phyloP scores from a whole-genome alignment of 768 basidiomycete species.

The Atractiella rhizophila region DNA sequence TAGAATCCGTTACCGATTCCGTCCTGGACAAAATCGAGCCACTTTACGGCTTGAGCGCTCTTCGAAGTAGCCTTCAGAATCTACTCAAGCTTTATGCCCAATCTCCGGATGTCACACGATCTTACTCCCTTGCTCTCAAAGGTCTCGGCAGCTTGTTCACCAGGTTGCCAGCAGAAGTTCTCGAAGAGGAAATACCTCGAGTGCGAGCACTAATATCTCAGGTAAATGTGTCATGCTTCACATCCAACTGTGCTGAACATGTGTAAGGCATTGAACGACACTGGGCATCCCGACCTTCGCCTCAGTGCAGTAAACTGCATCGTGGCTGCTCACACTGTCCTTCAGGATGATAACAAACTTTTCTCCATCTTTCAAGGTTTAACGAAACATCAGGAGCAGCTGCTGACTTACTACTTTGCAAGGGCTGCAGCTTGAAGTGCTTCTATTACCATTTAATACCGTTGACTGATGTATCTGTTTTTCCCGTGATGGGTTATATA shows the following conservation, averaged over 20 bases:
- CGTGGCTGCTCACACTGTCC: constrained; percentile 9
- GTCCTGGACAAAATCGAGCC: constrained; percentile 13
- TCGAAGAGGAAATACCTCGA: constrained; percentile 15
- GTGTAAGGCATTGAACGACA: constrained; percentile 10
- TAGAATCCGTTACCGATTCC: constrained; percentile 8
- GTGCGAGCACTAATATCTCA: constrained; percentile 6
- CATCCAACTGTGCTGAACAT: neutral
- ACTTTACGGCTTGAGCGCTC: constrained; percentile 11
- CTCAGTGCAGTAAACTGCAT: constrained; percentile 8
- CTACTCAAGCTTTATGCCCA: neutral
- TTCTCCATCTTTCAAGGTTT: constrained; percentile 10
- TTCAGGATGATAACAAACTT: constrained; percentile 8
- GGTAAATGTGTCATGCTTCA: constrained; percentile 1
- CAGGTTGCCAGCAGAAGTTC: constrained; percentile 10
- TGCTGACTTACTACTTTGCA: constrained; percentile 5
- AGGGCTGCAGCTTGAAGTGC: neutral
- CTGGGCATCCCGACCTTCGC: constrained; percentile 6
- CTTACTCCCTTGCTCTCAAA: constrained; percentile 12
- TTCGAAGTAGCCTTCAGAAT: constrained; percentile 4
- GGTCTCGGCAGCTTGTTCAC: constrained; percentile 9
- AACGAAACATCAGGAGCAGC: constrained; percentile 8
- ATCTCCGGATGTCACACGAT: neutral
- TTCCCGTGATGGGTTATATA: neutral
- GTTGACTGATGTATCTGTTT: neutral
- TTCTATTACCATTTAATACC: neutral